Percentiles rank a stretch among this genome's conserved stretches.
Conservation (phyloP, 257 asterid genomes). For the Capsicum baccatum region DNA sequence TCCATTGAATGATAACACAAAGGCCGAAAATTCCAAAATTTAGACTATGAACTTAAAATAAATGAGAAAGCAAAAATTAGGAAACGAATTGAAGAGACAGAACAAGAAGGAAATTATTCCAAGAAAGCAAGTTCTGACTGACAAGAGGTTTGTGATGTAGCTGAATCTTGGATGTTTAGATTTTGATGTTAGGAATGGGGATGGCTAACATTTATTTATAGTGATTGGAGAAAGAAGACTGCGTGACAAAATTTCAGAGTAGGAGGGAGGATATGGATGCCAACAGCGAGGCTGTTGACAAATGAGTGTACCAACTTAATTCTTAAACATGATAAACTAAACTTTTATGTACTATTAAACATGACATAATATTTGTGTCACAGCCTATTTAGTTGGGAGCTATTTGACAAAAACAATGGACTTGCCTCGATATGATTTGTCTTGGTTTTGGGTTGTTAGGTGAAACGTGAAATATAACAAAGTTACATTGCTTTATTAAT, state of each 20-base stretch:
- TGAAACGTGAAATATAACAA: neutral
- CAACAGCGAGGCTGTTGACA: neutral
- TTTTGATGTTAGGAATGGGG: neutral
- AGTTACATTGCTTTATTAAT: neutral
- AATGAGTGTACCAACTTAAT: neutral
- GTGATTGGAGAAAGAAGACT: neutral
- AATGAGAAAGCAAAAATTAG: no score
- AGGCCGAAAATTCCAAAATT: no score
- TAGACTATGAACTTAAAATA: no score
- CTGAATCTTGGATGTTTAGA: neutral
- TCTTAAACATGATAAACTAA: neutral
- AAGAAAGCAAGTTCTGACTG: no score
- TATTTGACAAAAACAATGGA: conserved; percentile 11
- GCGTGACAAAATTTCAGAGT: neutral
- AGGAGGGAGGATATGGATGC: neutral
- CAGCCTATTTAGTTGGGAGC: no score
- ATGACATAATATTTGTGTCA: neutral
- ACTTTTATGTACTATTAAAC: neutral
- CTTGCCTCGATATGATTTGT: neutral
- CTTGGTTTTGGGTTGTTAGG: neutral
- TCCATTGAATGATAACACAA: conserved; percentile 49
- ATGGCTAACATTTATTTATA: neutral
- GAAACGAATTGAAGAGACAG: no score
- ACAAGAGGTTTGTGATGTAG: neutral
- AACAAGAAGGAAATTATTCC: no score